A percentile compares a stretch with the other conserved stretches of the same genome.
Conservation (phyloP, 164 flowering plant genomes). For the Aristolochia contorta region DNA sequence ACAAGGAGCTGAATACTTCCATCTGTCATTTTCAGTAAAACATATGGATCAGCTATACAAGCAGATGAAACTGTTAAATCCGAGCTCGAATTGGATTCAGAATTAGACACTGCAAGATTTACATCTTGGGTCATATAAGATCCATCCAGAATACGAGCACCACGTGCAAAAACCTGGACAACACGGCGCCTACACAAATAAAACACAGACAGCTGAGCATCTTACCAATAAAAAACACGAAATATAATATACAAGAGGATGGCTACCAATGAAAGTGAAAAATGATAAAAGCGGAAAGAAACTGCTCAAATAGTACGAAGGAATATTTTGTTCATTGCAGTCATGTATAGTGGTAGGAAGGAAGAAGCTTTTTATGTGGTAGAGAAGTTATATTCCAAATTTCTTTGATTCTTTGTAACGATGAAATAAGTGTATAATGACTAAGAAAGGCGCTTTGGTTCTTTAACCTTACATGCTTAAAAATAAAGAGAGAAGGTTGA, state of each 20-base stretch:
- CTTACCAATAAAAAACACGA: not conserved
- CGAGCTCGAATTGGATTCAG: conserved; percentile 51
- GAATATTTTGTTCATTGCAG: too few relatives aligned
- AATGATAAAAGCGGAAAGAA: not conserved
- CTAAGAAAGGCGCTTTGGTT: too few relatives aligned
- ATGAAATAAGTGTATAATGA: too few relatives aligned
- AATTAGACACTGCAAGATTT: conserved; percentile 43
- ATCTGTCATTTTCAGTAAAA: conserved; percentile 80
- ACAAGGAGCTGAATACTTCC: conserved; percentile 91
- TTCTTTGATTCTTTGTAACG: too few relatives aligned
- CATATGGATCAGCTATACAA: conserved; percentile 95
- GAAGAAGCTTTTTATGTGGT: too few relatives aligned
- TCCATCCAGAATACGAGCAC: conserved; percentile 94
- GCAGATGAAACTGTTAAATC: conserved; percentile 55
- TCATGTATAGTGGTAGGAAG: too few relatives aligned
- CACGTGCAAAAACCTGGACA: conserved; percentile 78
- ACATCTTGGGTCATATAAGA: conserved; percentile 91
- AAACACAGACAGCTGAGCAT: too few relatives aligned
- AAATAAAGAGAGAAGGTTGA: too few relatives aligned
- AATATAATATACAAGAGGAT: not conserved
- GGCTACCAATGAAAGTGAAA: too few relatives aligned
- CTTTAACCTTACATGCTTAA: too few relatives aligned
- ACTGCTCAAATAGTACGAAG: too few relatives aligned
- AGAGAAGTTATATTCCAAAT: too few relatives aligned
- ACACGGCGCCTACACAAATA: conserved; percentile 64